Base-by-base conservation (phyloP, 176 grass and related monocot genomes). In the Bolboschoenus planiculmis region DNA sequence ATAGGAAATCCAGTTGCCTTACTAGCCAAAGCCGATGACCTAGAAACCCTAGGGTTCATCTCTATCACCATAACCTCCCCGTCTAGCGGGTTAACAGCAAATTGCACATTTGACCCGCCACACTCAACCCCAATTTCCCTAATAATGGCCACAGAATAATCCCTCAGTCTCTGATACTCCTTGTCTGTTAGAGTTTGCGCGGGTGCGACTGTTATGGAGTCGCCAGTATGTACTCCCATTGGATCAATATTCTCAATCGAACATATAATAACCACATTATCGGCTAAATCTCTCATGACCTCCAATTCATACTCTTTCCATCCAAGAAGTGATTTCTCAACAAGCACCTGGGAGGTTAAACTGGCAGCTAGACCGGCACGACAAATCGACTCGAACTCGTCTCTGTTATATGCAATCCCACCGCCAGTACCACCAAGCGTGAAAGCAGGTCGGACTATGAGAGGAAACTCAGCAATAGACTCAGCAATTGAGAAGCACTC, bases 301-400 rank as follows among this genome's bases (percentile, higher is more conserved):
- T 99, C 96, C 11, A 99, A 85, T 79, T 99, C 96, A 58, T 99
- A 99, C 86, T 99, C 96, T 85, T 99, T 99, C 96, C 96, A 99
- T 1, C 96, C 96, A 3, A 99, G 96, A 18, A 99, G 86, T 0
- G 96, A 99, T 72, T 99, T 99, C 85, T 99, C 96, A 1, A 99
- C 89, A 5, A 99, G 90, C 11, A 99, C 96, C 87, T 99, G 96
- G 63, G 84, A 63, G 1, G 89, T 93, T 76, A 93, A 85, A 5
- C 92, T 95, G 1, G 92, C 96, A 0, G 92, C 87, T 4, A 99
- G 62, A 1, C 96, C 96, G 0, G 91, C 83, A 53, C 87, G 85
- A 85, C 96, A 99, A 59, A 99, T 99, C 30, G 85, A 91, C 87
- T 95, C 91, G 21, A 99, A 99, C 85, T 99, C 96, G 0, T 89